Evolutionary conservation across 2,329 filamentous ascomycete species (phyloP), one percentile per base, ranked within the genome.

Genomic region (Aaosphaeria pasadenensis): DNA sequence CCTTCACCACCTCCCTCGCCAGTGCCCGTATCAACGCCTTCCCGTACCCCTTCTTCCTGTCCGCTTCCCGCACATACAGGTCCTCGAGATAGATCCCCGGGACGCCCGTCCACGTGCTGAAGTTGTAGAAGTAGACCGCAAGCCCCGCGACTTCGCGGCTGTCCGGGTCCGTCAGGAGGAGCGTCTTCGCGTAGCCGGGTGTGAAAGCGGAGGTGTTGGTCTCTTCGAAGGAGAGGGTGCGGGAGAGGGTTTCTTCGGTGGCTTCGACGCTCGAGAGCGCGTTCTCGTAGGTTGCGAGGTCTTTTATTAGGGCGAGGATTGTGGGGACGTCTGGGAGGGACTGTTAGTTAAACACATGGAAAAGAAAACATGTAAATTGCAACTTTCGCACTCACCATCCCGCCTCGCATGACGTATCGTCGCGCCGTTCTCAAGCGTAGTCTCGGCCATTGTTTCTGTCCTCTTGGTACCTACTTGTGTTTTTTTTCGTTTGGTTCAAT

Each of bases 101-200:
- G 41, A 82, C 82, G n/a, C 88, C 83, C 6, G 88, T 83, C 94
- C 94, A 97, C 0, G 92, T 96, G 64, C 86, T 90, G 74, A 96
- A 97, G 73, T 92, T 97, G 78, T 92, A 91, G 71, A 95, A 97
- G 74, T 91, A 96, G 38, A 96, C 73, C 1, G 91, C 91, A 81
- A 96, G 89, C 42, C 87, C 90, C 0, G 83, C 88, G 69, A 82
- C 64, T 31, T 68, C 61, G n/a, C 9, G 7, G 39, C 60, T 66
- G 30, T 67, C 64, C 11, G 66, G 60, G 17, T 77, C 73, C 1
- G 69, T 67, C 46, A 92, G 72, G 46, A 94, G 75, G 32, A 95
- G 77, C 43, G 89, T 92, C 52, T 89, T 87, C 13, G 91, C 88
- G 30, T 86, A 89, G 44, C 81, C 85, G 5, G 79, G 70, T 55